phyloP scores from a whole-genome alignment of 306 rosid species.

The Quercus mongolica region DNA sequence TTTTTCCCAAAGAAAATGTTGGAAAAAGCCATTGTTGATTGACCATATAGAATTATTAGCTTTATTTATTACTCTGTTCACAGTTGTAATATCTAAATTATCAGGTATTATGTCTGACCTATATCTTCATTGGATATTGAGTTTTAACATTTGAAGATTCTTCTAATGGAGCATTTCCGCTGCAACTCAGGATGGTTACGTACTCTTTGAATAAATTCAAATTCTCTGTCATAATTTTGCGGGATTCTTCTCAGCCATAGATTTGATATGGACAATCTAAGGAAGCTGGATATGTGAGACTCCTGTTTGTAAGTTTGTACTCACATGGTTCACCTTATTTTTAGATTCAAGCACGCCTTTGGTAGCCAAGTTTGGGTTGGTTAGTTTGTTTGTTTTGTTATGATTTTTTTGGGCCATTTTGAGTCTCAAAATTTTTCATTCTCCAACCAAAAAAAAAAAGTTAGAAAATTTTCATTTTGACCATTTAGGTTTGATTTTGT shows the following conservation, averaged over 20 bases:
- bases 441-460: background rate
- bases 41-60: constrained; percentile 58
- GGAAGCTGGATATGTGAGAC: background rate
- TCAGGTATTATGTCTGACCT: constrained; percentile 31
- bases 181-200: background rate
- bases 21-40: constrained; percentile 41
- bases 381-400: too few species aligned
- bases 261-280: background rate
- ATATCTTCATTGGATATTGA: constrained; percentile 27
- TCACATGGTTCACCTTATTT: too few species aligned
- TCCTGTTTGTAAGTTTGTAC: too few species aligned
- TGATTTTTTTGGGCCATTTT: too few species aligned
- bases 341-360: too few species aligned
- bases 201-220: background rate
- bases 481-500: too few species aligned
- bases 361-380: too few species aligned
- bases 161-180: background rate
- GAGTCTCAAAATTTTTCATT: too few species aligned
- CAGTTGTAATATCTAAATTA: constrained; percentile 41
- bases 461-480: too few species aligned
- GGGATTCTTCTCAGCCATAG: background rate
- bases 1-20: constrained; percentile 21
- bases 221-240: background rate
- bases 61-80: constrained; percentile 25
- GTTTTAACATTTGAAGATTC: constrained; percentile 29